Evolutionary conservation across 768 basidiomycete species (phyloP), one percentile per base, ranked within the genome.

Genomic region (Pleurotus platypus): DNA sequence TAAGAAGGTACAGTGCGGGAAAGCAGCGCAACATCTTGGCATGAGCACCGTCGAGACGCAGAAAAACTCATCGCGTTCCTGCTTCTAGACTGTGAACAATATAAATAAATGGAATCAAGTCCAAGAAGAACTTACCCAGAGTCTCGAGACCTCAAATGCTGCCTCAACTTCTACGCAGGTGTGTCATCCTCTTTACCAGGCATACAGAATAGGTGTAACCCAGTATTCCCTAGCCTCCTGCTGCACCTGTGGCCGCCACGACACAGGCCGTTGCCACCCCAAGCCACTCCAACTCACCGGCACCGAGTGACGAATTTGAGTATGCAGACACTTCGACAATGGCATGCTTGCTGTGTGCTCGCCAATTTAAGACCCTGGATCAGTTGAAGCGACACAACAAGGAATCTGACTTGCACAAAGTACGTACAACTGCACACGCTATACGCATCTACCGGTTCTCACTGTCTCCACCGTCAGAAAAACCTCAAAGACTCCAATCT

Each of bases 41-140:
- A 58, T 58, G 40, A 16, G 46, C 39, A 56, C 46, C 15, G 12
- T 55, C 47, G 48, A 54, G 46, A 37, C 30, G 40, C 46, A 47
- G 40, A 13, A 47, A 46, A 35, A 26, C 46, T 24, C 2, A 27
- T 48, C 47, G 50, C 43, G 39, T 59, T 39, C 55, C 57, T 47
- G 57, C 57, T 43, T 67, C 16, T 67, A 97, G 92, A 90, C 86
- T 46, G 90, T 83, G 49, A 90, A 82, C 69, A 94, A 94, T 65
- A 98, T 99, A 67, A 87, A 81, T 65, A 98, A 98, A 69, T 99
- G 96, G 97, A 98, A 95, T 68, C 89, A 88, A 74, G 92, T 95
- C 8, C 92, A 96, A 71, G 89, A 88, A 71, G 95, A 94, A 65
- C 79, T 97, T 49, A 82, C 81, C 37, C 78, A 82, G 58, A 70